Evolutionary conservation across 2,329 filamentous ascomycete genomes (phyloP).

Genomic region (Neofusicoccum parvum): DNA sequence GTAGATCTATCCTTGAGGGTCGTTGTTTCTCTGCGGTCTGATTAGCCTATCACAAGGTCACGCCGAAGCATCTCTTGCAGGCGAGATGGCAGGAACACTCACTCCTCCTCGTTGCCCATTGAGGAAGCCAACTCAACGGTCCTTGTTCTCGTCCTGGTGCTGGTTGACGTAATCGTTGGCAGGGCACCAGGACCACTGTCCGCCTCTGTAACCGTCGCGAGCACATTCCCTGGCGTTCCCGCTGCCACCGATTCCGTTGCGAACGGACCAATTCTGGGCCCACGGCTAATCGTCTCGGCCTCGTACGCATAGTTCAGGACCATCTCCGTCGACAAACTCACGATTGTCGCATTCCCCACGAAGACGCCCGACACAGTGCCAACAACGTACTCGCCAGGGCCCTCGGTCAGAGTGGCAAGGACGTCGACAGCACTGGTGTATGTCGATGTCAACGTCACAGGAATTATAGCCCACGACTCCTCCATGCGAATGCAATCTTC

Average conservation of each 20-base stretch:
- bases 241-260: background rate
- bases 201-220: background rate
- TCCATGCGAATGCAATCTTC: constrained; percentile 44
- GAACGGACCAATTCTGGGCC: background rate
- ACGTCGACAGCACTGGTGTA: constrained; percentile 41
- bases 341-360: constrained; percentile 40
- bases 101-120: background rate
- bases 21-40: background rate
- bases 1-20: background rate
- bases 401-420: constrained; percentile 39
- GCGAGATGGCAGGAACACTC: background rate
- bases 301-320: constrained; percentile 39
- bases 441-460: constrained; percentile 41
- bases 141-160: constrained; percentile 14
- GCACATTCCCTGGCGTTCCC: background rate
- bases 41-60: background rate
- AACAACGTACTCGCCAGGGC: constrained; percentile 38
- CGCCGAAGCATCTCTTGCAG: background rate
- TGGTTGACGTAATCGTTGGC: constrained; percentile 1
- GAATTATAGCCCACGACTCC: constrained; percentile 45
- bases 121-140: constrained; percentile 3
- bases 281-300: constrained; percentile 35
- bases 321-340: constrained; percentile 44
- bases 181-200: background rate
- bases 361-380: constrained; percentile 44